Conservation (phyloP, 176 grass and related monocot genomes). For the Melocanna baccifera region DNA sequence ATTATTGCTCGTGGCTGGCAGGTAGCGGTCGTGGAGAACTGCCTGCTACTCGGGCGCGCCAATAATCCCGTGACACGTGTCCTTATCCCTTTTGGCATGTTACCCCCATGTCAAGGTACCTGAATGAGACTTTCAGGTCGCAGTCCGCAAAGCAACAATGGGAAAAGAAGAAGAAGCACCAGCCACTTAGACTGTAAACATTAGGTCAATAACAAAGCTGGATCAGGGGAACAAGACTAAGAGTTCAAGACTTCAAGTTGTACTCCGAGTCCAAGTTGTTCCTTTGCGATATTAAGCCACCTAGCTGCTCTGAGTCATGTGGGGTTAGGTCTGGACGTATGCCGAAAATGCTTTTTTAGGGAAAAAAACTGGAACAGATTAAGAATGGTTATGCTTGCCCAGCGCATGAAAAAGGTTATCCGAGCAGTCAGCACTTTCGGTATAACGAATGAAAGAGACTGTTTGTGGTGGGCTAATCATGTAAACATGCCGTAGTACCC, state of each 20-base stretch:
- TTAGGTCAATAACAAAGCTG: no score
- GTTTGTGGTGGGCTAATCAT: background rate
- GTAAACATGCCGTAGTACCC: background rate
- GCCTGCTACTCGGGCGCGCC: background rate
- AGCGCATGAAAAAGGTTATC: background rate
- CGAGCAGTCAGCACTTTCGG: background rate
- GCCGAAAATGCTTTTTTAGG: background rate
- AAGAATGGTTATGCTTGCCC: background rate
- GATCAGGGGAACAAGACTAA: no score
- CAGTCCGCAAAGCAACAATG: background rate
- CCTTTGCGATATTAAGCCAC: background rate
- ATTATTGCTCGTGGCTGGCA: background rate
- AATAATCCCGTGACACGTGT: background rate
- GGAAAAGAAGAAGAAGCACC: background rate
- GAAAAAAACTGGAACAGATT: background rate
- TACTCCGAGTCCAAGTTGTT: background rate
- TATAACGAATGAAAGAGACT: background rate
- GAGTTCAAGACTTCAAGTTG: background rate
- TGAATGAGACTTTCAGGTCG: no score
- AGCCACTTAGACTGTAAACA: background rate
- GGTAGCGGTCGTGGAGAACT: background rate
- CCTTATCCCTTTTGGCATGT: background rate
- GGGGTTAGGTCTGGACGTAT: background rate
- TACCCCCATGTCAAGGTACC: background rate
- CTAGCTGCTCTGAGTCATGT: background rate